Base-by-base conservation (phyloP, 1,139 yeast genomes). In the Blastobotrys capitulatus region DNA sequence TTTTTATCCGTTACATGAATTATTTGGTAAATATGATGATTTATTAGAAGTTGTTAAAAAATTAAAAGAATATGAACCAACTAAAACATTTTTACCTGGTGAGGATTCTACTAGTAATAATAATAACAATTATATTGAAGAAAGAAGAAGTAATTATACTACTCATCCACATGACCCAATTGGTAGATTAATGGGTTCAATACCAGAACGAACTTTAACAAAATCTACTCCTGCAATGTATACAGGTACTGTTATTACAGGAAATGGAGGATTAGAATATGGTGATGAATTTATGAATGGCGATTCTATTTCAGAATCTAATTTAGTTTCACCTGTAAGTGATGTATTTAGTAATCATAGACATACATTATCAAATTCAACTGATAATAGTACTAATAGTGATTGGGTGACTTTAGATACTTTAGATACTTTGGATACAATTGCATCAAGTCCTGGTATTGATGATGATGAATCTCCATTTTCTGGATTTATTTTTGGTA, bases 51-150 rank as follows among this genome's bases (percentile, higher is more conserved):
- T 59, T 43, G 42, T 62, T 44, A 27, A 40, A 15, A 54, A 49
- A 16, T 44, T 61, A n/a, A 55, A 58, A 42, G 47, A 55, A n/a
- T 54, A 53, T 49, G 58, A 55, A 39, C 64, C 65, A 2, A 34
- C 52, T 16, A 55, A 58, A 43, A 47, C 58, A 13, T 47, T 25
- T n/a, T 13, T n/a, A 32, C 42, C 32, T 4, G 32, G 10, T 25
- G n/a, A n/a, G n/a, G 42, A 39, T 15, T 19, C 19, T 22, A 10
- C 7, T 12, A 10, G 7, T 20, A 20, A 38, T 38, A 20, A 38
- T 37, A 16, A 6, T 37, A 4, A 16, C 19, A 16, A 37, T 12
- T n/a, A n/a, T n/a, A n/a, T n/a, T n/a, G n/a, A n/a, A n/a, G n/a
- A n/a, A n/a, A 16, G n/a, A 2, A 16, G 8, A 13, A 16, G 19